Evolutionary conservation across 148 eudicot species (phyloP), one percentile per base, ranked within the genome.

Genomic region (Fagopyrum tataricum): DNA sequence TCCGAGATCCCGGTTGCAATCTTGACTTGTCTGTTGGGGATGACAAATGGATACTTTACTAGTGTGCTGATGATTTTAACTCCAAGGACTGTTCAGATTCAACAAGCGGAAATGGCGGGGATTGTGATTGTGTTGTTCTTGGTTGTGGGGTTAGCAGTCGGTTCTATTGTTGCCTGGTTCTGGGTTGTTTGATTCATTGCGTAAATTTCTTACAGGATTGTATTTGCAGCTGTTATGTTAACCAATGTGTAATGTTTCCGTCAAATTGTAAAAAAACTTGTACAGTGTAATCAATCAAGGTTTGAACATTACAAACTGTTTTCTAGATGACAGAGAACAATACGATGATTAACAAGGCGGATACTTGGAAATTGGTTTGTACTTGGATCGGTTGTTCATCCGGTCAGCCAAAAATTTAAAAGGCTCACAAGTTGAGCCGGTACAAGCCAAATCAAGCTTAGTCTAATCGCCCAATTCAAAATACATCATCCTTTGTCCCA

Each of bases 11-110:
- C 97, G 0, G 94, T 95, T 8, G 76, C 89, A 4, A 7, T 95
- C 49, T 74, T 95, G 75, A 90, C 97, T 4, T 95, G 94, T 76
- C 86, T 95, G 37, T 78, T 95, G 85, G 99, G 97, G 7, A 88
- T 95, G 9, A 95, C 92, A 0, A 95, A 92, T 68, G 99, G 99
- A 9, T 95, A 95, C 81, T 76, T 95, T n/a, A 95, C 96, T 2
- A 88, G 96, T 49, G 88, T 92, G 12, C 75, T 91, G 52, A 80
- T 95, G 87, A 92, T 95, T 55, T 77, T 88, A 81, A 92, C 83
- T 39, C 96, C 99, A 20, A 90, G 90, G 77, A 84, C 77, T 10
- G 97, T 95, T 24, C 88, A 73, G 72, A 77, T 90, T 46, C 94
- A 88, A 23, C 87, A 95, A 24, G 81, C 96, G 0, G 99, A 87